phyloP scores from a whole-genome alignment of 306 rosid genomes.

The Rosa multiflora region DNA sequence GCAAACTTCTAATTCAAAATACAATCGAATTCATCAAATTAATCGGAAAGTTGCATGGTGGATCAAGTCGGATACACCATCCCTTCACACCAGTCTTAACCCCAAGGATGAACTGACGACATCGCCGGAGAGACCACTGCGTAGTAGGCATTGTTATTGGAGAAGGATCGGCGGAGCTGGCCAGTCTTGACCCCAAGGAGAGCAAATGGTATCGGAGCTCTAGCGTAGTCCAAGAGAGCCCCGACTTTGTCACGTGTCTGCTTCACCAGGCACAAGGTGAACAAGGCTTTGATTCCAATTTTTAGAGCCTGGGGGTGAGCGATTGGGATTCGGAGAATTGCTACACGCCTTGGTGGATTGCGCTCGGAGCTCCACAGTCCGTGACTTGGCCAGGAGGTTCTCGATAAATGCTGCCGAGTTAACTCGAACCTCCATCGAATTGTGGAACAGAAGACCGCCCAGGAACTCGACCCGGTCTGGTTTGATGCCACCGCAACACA shows the following conservation, averaged over 20 bases:
- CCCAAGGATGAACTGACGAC: too few species aligned
- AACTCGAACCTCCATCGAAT: conserved; percentile 56
- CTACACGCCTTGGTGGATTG: conserved; percentile 70
- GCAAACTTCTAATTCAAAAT: too few species aligned
- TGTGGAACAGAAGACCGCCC: conserved; percentile 42
- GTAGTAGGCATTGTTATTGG: too few species aligned
- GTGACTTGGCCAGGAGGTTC: conserved; percentile 58
- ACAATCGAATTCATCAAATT: too few species aligned
- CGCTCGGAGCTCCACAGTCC: conserved; percentile 59
- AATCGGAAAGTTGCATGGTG: too few species aligned
- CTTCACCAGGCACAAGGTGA: conserved; percentile 20
- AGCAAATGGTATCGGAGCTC: too few species aligned
- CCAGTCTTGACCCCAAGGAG: too few species aligned
- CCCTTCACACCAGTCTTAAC: too few species aligned
- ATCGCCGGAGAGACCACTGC: too few species aligned
- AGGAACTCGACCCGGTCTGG: conserved; percentile 37
- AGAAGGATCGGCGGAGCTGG: too few species aligned
- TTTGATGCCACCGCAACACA: conserved; percentile 53
- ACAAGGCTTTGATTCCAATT: conserved; percentile 70
- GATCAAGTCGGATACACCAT: too few species aligned
- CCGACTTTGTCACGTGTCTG: conserved; percentile 64
- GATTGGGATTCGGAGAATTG: conserved; percentile 48
- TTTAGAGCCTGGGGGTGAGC: conserved; percentile 54
- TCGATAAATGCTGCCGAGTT: conserved; percentile 79
- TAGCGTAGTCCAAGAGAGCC: too few species aligned